phyloP scores from a whole-genome alignment of 352 stramenopile genomes.

The Globisporangium orthogonon region DNA sequence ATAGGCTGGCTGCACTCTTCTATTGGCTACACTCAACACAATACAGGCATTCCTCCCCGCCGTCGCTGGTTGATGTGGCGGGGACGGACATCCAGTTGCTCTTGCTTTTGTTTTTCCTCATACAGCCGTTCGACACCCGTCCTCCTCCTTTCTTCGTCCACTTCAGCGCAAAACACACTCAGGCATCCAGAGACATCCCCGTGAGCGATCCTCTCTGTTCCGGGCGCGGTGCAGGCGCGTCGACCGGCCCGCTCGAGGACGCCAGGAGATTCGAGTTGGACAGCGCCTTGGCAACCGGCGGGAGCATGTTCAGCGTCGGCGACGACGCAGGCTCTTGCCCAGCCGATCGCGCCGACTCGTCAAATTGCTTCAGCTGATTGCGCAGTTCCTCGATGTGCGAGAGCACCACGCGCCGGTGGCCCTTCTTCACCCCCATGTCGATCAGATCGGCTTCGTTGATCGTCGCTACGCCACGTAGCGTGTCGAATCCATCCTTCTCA shows the following conservation, averaged over 20 bases:
- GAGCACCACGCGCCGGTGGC: conserved; percentile 76
- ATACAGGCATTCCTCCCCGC: neutral
- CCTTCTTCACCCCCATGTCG: conserved; percentile 88
- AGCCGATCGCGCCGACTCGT: conserved; percentile 47
- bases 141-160: neutral
- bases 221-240: conserved; percentile 24
- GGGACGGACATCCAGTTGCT: neutral
- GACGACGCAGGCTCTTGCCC: conserved; percentile 66
- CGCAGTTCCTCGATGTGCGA: conserved; percentile 83
- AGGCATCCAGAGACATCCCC: conserved; percentile 10
- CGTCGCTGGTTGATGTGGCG: neutral
- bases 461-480: conserved; percentile 72
- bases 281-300: conserved; percentile 42
- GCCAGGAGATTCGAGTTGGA: conserved; percentile 28
- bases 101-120: neutral
- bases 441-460: conserved; percentile 86
- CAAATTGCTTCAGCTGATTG: conserved; percentile 50
- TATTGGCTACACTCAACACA: conserved; percentile 7
- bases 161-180: neutral
- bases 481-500: conserved; percentile 86
- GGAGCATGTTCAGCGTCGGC: conserved; percentile 74
- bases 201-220: conserved; percentile 48
- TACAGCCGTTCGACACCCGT: neutral
- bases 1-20: conserved; percentile 23
- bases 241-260: conserved; percentile 14